Conservation (phyloP, 768 basidiomycete genomes). For the Mycena filopes region DNA sequence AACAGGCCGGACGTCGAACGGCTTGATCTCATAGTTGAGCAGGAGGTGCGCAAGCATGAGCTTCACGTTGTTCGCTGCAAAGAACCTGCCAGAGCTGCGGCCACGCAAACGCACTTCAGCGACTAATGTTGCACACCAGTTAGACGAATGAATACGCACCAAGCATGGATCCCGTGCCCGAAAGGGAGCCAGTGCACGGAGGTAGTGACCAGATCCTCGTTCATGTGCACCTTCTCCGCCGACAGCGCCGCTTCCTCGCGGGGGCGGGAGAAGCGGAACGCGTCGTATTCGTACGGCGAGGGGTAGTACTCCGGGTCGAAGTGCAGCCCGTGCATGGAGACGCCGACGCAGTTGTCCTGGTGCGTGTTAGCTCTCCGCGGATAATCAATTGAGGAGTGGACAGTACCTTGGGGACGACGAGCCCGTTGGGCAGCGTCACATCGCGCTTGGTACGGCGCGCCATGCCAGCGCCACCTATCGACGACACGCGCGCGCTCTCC, state of each 20-base stretch:
- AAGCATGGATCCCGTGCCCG: constrained; percentile 23
- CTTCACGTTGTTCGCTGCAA: constrained; percentile 20
- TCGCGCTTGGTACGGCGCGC: constrained; percentile 17
- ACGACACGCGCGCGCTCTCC: constrained; percentile 26
- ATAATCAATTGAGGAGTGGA: too few species aligned
- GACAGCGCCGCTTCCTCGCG: constrained; percentile 8
- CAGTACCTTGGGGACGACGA: constrained; percentile 23
- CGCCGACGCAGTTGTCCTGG: constrained; percentile 18
- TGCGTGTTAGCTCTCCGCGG: too few species aligned
- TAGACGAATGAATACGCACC: constrained; percentile 6
- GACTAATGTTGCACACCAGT: too few species aligned
- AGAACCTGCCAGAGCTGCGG: constrained; percentile 18
- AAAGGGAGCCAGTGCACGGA: constrained; percentile 24
- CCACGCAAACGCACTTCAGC: not conserved
- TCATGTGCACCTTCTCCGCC: constrained; percentile 21
- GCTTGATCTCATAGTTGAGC: constrained; percentile 16
- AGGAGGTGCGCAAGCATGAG: constrained; percentile 18
- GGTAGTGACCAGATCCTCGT: constrained; percentile 26
- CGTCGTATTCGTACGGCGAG: constrained; percentile 14
- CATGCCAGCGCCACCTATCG: constrained; percentile 25
- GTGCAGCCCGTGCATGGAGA: constrained; percentile 29
- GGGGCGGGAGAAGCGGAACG: constrained; percentile 29
- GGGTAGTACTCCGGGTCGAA: constrained; percentile 28
- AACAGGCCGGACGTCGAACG: not conserved
- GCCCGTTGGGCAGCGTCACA: constrained; percentile 25